Evolutionary conservation across 495 filamentous ascomycete species (phyloP).

Genomic region (Lepraria neglecta): DNA sequence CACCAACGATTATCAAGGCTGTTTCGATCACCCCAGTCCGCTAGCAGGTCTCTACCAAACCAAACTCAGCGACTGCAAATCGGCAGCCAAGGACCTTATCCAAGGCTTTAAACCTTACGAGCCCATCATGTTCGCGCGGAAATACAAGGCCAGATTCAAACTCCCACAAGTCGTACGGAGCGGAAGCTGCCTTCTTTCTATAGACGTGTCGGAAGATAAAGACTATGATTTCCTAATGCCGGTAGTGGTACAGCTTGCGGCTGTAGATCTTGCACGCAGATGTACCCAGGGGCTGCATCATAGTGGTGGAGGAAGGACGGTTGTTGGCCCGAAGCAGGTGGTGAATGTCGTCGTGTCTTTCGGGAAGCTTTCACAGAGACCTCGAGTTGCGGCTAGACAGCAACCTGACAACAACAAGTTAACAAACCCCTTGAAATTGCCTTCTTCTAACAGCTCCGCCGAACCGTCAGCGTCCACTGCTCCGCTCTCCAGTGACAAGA

Average conservation of each 20-base stretch:
- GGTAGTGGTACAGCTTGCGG: not conserved
- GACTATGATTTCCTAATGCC: slow-evolving; percentile 3
- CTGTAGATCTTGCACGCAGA: not conserved
- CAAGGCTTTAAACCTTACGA: not conserved
- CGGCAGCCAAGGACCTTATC: not conserved
- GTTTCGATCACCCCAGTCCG: slow-evolving; percentile 1
- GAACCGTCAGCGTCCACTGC: too few species aligned
- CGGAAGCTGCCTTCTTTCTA: slow-evolving; percentile 2
- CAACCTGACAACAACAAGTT: too few species aligned
- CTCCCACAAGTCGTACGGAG: not conserved
- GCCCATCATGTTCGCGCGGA: not conserved
- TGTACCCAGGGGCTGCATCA: not conserved
- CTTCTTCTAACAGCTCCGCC: too few species aligned
- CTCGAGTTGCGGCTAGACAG: too few species aligned
- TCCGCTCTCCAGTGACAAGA: too few species aligned
- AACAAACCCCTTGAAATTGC: too few species aligned
- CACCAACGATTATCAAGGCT: not conserved
- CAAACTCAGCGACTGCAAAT: not conserved
- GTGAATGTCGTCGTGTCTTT: slow-evolving; percentile 5
- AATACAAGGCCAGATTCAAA: not conserved
- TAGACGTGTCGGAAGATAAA: not conserved
- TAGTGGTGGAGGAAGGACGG: not conserved
- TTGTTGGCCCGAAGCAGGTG: not conserved
- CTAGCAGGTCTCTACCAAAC: not conserved
- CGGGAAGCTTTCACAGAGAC: not conserved